Evolutionary conservation across 805 yeast species (phyloP), one percentile per base, ranked within the genome.

Genomic region (Sugiyamaella floridensis): DNA sequence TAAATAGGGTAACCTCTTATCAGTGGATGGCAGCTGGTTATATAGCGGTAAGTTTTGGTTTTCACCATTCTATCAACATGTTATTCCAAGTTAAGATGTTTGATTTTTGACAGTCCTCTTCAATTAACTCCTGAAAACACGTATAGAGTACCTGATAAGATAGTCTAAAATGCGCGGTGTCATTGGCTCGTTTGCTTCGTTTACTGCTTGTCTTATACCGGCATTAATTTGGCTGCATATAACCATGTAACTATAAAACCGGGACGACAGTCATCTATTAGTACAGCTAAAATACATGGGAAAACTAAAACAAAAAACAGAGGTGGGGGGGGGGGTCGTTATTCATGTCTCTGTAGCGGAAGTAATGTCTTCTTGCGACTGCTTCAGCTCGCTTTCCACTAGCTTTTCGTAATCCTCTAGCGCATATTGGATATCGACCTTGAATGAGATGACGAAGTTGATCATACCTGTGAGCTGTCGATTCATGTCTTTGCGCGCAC

Each of bases 351-450:
- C 37, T 11, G 12, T 4, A 11, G 37, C 37, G 4, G 37, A 4
- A 32, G 37, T 32, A 32, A 14, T 32, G 37, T 43, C 26, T 19
- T 51, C n/a, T 40, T 42, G n/a, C 32, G 41, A 43, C 19, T 49
- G 40, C 20, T 48, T 32, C 48, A 46, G 42, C 28, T 51, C 51
- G 9, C 41, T 43, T 11, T 18, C 47, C 7, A 51, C 47, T 18
- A 51, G 26, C 7, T 40, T 46, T 58, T 81, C 84, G 55, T 81
- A 72, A 40, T 76, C 82, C 60, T 83, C 87, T 46, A 86, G 71
- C 49, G 79, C 76, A 18, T 76, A 74, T 63, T 86, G 92, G 44
- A 86, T 76, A 54, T 77, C 79, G 56, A 82, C 68, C 68, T 87
- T 87, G 69, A 87, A 83, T 47, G 74, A 76, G 48, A 85, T 76